Base-by-base conservation (phyloP, 345 rosid genomes). In the Populus davidiana region DNA sequence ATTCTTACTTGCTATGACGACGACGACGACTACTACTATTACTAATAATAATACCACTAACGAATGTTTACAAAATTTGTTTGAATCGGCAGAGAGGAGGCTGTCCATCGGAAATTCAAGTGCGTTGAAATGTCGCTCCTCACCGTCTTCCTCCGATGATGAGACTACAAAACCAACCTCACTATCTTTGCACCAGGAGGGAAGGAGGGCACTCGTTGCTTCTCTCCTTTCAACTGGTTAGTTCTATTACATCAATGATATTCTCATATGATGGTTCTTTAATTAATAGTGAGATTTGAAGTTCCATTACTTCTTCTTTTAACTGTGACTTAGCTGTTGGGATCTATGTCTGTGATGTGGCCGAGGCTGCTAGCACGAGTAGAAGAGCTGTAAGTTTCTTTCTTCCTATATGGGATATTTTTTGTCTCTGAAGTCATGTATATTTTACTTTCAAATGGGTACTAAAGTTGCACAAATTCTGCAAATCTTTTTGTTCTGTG, bases 321-420 rank as follows among this genome's bases (percentile, higher is more conserved):
- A 69, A 23, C 66, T 75, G 79, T 75, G 73, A 77, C 13, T 74
- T 88, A 93, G 97, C 85, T 79, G 85, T 88, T 82, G 93, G 85
- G 41, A 21, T 73, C 61, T 64, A 73, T 75, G 72, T 80, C 73
- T 85, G 81, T 75, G 89, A 90, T 86, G 88, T 80, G 79, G 88
- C 96, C 29, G 87, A 91, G 76, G 99, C 98, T 78, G 99, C 76
- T 70, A 95, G 94, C 89, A 93, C 98, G 29, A 95, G 99, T 77
- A 86, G 93, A 84, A 91, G 99, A 91, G 99, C 98, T 71, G 98
- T 93, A 84, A 83, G 96, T 71, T 23, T 17, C 72, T 33, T 54
- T 43, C 14, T 47, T 3, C 68, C 41, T 7, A 21, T 52, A 14
- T 47, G 66, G 18, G 31, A 66, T 13, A 6, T 44, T 27, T 1